phyloP scores from a whole-genome alignment of 768 basidiomycete species.

The Kwoniella botswanensis region DNA sequence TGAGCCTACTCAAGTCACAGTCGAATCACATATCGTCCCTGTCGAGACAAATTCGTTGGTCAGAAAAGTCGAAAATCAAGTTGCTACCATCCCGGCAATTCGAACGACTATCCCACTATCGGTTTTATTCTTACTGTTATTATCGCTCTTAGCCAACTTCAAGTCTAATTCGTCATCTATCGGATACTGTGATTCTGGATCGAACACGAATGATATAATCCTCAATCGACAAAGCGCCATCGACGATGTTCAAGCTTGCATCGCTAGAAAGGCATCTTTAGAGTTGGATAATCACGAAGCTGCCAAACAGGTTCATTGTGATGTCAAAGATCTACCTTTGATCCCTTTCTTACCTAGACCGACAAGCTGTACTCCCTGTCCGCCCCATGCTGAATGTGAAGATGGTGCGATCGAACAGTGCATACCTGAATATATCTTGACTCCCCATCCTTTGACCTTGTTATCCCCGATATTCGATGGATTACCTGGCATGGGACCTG shows the following conservation, averaged over 20 bases:
- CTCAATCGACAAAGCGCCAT: constrained; percentile 31
- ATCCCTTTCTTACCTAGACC: constrained; percentile 51
- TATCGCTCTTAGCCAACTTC: constrained; percentile 41
- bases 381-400: constrained; percentile 57
- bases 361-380: constrained; percentile 58
- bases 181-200: constrained; percentile 59
- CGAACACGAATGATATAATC: constrained; percentile 50
- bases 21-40: constrained; percentile 15
- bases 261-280: constrained; percentile 33
- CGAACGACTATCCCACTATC: constrained; percentile 39
- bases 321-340: constrained; percentile 51
- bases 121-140: constrained; percentile 39
- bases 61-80: constrained; percentile 18
- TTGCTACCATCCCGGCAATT: constrained; percentile 22
- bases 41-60: constrained; percentile 29
- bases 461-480: constrained; percentile 43
- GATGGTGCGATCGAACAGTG: constrained; percentile 55
- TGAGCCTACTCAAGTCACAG: constrained; percentile 22
- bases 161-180: constrained; percentile 43
- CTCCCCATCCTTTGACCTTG: constrained; percentile 33
- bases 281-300: constrained; percentile 28
- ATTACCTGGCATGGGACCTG: constrained; percentile 48
- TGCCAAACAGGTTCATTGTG: constrained; percentile 38
- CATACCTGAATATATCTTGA: constrained; percentile 56
- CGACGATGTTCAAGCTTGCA: constrained; percentile 40